Conservation (phyloP, 768 basidiomycete genomes). For the Mycena venus region DNA sequence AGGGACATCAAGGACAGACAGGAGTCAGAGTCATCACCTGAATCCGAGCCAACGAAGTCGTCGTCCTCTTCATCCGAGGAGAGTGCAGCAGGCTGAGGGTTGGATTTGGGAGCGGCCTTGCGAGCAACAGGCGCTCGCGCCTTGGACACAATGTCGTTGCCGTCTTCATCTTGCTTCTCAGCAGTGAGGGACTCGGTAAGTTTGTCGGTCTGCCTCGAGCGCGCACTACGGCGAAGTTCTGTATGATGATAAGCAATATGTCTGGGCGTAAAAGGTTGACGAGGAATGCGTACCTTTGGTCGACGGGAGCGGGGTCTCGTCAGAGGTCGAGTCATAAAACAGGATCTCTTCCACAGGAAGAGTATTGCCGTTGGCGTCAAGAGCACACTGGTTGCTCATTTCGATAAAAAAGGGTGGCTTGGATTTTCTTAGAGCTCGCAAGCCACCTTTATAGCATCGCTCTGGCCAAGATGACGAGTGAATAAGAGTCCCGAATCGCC, state of each 20-base stretch:
- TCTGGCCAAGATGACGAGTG: neutral
- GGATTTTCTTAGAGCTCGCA: neutral
- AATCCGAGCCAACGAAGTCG: neutral
- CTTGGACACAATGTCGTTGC: neutral
- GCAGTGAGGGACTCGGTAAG: neutral
- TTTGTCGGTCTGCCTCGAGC: neutral
- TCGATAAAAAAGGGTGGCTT: neutral
- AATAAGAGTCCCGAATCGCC: neutral
- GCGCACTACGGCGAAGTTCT: neutral
- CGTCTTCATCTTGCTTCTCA: neutral
- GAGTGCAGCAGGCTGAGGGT: neutral
- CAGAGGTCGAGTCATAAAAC: neutral
- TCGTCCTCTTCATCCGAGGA: neutral
- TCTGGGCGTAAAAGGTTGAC: neutral
- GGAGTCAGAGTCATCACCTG: neutral
- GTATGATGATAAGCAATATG: neutral
- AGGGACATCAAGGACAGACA: neutral
- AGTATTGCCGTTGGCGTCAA: neutral
- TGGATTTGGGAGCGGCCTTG: neutral
- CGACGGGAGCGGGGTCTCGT: neutral
- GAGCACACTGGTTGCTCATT: slow-evolving; percentile 7
- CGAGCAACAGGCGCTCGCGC: neutral
- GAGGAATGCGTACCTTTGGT: neutral
- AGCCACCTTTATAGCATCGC: neutral
- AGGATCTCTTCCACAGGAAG: neutral